These are phyloP conservation scores for Gardenia jasminoides DNA, from an alignment of 257 asterid species.

Conservation along the genomic window DNA sequence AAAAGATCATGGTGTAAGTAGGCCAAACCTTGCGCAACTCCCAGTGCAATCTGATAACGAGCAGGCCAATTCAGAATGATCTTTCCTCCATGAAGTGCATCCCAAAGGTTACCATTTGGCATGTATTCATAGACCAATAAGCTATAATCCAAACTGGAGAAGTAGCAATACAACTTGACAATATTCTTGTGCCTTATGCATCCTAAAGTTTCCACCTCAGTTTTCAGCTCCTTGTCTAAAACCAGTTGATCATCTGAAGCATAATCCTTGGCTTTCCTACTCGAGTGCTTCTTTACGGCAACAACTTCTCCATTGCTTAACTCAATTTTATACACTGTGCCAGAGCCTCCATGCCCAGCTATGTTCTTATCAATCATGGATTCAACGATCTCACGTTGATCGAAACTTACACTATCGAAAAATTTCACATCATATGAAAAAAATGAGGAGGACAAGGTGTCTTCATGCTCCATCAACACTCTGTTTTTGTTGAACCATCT, in stretches of 20 bases:
- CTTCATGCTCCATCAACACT: slow-evolving; percentile 41
- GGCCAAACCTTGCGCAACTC: slow-evolving; percentile 86
- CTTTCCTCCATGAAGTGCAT: slow-evolving; percentile 65
- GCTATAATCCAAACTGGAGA: slow-evolving; percentile 63
- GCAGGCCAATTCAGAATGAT: slow-evolving; percentile 69
- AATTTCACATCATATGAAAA: slow-evolving; percentile 71
- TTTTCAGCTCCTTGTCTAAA: slow-evolving; percentile 66
- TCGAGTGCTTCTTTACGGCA: slow-evolving; percentile 89
- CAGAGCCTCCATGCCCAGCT: slow-evolving; percentile 95
- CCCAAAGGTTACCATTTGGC: slow-evolving; percentile 91
- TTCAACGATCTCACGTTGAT: slow-evolving; percentile 68
- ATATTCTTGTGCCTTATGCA: slow-evolving; percentile 93
- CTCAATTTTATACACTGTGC: slow-evolving; percentile 79
- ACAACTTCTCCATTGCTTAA: slow-evolving; percentile 62
- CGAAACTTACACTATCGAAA: slow-evolving; percentile 77
- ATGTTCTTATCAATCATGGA: slow-evolving; percentile 84
- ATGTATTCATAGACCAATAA: slow-evolving; percentile 83
- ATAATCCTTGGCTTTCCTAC: slow-evolving; percentile 48
- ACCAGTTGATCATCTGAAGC: slow-evolving; percentile 33
- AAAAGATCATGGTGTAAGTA: slow-evolving; percentile 83
- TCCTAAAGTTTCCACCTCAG: slow-evolving; percentile 90
- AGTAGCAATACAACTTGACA: slow-evolving; percentile 76
- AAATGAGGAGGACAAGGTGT: slow-evolving; percentile 51
- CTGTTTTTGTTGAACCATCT: slow-evolving; percentile 49
- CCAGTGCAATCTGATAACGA: slow-evolving; percentile 74